Evolutionary conservation across 228 moss, liverwort and hornwort species (phyloP), one percentile per base, ranked within the genome.

Genomic region (Sphagnum magellanicum): DNA sequence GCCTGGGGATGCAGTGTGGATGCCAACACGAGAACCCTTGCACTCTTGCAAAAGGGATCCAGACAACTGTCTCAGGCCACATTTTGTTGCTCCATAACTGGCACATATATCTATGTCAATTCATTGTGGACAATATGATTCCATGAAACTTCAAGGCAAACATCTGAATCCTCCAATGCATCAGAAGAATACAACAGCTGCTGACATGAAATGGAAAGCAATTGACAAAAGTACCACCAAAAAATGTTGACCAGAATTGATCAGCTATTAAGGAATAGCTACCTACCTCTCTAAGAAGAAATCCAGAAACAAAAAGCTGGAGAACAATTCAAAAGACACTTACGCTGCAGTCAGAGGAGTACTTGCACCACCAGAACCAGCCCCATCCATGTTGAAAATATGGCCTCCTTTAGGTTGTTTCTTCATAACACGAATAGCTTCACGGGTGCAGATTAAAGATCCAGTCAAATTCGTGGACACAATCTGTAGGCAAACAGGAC

Each of bases 361-460:
- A 70, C 94, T 94, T 65, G 90, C 88, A 76, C 94, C 94, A 78
- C 94, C 94, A 61, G 94, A 94, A 69, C 94, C 94, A 73, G 90
- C 94, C 55, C 94, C 94, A 77, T 94, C 94, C 94, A 94, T 94
- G 69, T 94, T 90, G 72, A 94, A 94, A 71, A 94, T 75, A 74
- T 91, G 94, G 9, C 94, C 94, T 79, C 89, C 91, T 84, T 75
- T 88, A 5, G 82, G 73, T 72, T 94, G 94, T 49, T 77, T 88
- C 71, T 90, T 88, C 94, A 94, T 91, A 64, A 94, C 77, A 72
- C 84, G 85, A 70, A 94, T 88, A 74, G 94, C 94, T 91, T 94
- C 91, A 70, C 88, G 91, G 57, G 94, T 94, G 74, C 94, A 94
- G 67, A 94, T 78, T 73, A 94, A 80, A 68, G 94, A 94, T 70